Conservation (phyloP, 495 filamentous ascomycete genomes). For the Haplographium delicatum region DNA sequence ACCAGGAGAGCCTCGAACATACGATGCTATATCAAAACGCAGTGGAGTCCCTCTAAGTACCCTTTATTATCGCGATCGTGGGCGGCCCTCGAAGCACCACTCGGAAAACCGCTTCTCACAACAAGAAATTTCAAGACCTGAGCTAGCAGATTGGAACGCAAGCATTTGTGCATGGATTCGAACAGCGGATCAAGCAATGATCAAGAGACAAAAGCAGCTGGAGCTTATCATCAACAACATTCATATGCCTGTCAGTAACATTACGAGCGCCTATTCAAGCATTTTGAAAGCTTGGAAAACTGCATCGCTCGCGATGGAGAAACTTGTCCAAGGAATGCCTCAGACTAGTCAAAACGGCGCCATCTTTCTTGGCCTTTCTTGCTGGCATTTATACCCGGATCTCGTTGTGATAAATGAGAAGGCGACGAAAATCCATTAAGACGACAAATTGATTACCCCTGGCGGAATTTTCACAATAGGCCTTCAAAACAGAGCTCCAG, state of each 20-base stretch:
- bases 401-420: constrained; percentile 24
- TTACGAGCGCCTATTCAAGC: constrained; percentile 23
- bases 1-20: no score
- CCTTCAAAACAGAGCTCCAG: neutral
- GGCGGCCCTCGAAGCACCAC: no score
- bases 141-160: constrained; percentile 34
- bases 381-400: constrained; percentile 39
- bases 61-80: no score
- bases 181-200: constrained; percentile 26
- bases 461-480: constrained; percentile 30
- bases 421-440: constrained; percentile 15
- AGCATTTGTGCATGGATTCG: constrained; percentile 34
- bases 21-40: no score
- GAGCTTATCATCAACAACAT: constrained; percentile 2
- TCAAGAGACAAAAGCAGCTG: constrained; percentile 21
- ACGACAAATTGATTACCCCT: constrained; percentile 23
- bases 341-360: constrained; percentile 23
- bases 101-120: constrained; percentile 15
- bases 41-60: no score
- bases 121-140: constrained; percentile 24
- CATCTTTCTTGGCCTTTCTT: constrained; percentile 27
- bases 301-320: constrained; percentile 25
- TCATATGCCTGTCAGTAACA: constrained; percentile 12
- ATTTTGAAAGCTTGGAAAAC: constrained; percentile 30
- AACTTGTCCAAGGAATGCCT: constrained; percentile 24